Evolutionary conservation across 1,139 yeast species (phyloP), one percentile per base, ranked within the genome.

Genomic region (Pneumocystis murina): DNA sequence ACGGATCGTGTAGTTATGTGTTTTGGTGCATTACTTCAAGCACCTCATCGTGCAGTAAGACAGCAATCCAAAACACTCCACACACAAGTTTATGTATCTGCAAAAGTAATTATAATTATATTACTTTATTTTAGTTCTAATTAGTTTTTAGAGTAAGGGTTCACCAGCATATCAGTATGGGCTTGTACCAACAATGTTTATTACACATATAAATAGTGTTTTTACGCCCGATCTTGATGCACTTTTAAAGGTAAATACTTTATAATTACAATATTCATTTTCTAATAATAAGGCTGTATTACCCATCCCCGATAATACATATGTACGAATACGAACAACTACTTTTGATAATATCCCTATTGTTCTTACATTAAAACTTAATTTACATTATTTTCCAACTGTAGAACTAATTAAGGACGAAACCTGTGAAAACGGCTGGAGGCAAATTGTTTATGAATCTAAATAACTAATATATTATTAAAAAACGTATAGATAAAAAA

Each of bases 311-410:
- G 95, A 89, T 70, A 82, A 84, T 68, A 83, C 91, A 2, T 90
- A 90, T 70, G 86, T 88, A 69, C 87, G 89, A 72, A 77, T 90
- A 68, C 81, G 96, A 68, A 76, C 87, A 61, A 92, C 89, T 60
- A 84, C 95, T 0, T 88, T 86, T 74, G 96, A 90, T 69, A 85
- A 85, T 67, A 84, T 88, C 33, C 96, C 96, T 16, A 82, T 84
- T 70, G 96, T 96, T 1, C 84, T 86, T 64, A 85, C 96, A 0
- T 75, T 90, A 70, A 89, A 89, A 74, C 88, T 95, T 0, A 88
- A 88, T 72, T 87, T 88, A 71, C 97, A 90, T 72, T 91, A 90
- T 72, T 90, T 87, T 79, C 95, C 95, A 59, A 89, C 96, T 0
- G 79, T 82, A 12, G 91, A 86, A 71, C 73, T 87, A 68, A 67